Conservation (phyloP, 371 early-diverging fungal species). For the Syncephalastrum sp. region DNA sequence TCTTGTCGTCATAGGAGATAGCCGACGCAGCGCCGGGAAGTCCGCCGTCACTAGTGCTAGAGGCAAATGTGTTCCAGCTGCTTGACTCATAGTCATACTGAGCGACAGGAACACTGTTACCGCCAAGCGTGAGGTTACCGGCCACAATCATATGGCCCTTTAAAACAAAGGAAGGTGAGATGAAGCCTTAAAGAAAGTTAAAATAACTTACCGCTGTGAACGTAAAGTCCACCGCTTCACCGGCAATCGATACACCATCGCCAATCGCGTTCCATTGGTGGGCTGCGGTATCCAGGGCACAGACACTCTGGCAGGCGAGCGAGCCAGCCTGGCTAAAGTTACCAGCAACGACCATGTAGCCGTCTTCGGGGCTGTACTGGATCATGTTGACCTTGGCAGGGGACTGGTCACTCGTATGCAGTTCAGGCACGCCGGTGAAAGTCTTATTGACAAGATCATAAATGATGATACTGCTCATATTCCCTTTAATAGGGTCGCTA, state of each 20-base stretch:
- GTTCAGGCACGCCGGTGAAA: slow-evolving; percentile 19
- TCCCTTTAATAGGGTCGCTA: slow-evolving; percentile 6
- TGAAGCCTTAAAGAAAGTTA: background rate
- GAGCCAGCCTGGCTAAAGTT: slow-evolving; percentile 53
- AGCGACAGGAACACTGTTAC: slow-evolving; percentile 37
- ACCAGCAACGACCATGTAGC: slow-evolving; percentile 50
- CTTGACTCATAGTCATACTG: slow-evolving; percentile 46
- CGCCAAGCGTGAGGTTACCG: slow-evolving; percentile 50
- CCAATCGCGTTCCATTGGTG: slow-evolving; percentile 47
- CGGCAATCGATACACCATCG: slow-evolving; percentile 29
- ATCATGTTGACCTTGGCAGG: slow-evolving; percentile 43
- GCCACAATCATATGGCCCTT: slow-evolving; percentile 44
- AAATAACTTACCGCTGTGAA: slow-evolving; percentile 43
- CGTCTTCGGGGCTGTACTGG: slow-evolving; percentile 24
- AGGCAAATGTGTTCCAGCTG: slow-evolving; percentile 47
- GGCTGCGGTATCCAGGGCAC: slow-evolving; percentile 28
- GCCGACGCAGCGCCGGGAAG: slow-evolving; percentile 41
- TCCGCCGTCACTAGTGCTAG: slow-evolving; percentile 19
- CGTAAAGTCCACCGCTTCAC: slow-evolving; percentile 47
- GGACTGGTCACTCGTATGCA: slow-evolving; percentile 29
- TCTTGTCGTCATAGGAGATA: slow-evolving; percentile 34
- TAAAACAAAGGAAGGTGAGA: background rate
- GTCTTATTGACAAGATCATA: slow-evolving; percentile 37
- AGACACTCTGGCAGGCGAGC: slow-evolving; percentile 45
- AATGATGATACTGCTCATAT: slow-evolving; percentile 24